These are phyloP conservation scores for Tagetes erecta DNA, from an alignment of 129 eudicot genomes.

Conservation along the genomic window DNA sequence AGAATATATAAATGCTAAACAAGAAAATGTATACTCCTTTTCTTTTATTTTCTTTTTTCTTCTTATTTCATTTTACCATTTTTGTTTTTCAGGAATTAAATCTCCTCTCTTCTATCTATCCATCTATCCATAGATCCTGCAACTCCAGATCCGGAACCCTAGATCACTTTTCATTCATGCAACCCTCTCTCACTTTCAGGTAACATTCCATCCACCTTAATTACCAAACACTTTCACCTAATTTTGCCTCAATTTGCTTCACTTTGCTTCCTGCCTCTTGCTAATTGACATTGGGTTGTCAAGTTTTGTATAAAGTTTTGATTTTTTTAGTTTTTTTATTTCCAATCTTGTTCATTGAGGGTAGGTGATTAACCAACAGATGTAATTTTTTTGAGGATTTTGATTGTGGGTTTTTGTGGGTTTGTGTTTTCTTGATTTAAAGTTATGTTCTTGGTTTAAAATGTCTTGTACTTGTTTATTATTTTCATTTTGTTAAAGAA, in stretches of 20 bases:
- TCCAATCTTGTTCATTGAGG: background rate
- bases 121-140: constrained; percentile 51
- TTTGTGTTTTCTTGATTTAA: constrained; percentile 10
- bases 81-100: constrained; percentile 33
- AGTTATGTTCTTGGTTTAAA: background rate
- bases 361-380: background rate
- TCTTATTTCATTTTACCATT: constrained; percentile 25
- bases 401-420: constrained; percentile 19
- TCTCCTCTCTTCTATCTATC: constrained; percentile 17
- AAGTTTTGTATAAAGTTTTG: background rate
- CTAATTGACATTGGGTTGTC: constrained; percentile 17
- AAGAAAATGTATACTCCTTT: constrained; percentile 33
- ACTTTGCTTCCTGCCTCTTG: background rate
- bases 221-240: constrained; percentile 14
- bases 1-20: constrained; percentile 51
- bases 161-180: constrained; percentile 31
- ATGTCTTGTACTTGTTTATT: background rate
- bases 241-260: constrained; percentile 20
- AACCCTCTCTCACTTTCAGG: constrained; percentile 41
- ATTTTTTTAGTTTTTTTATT: background rate
- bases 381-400: constrained; percentile 5
- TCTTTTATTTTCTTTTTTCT: constrained; percentile 22
- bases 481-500: background rate
- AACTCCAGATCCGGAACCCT: constrained; percentile 44
- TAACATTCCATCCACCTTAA: constrained; percentile 6